Evolutionary conservation across 805 yeast species (phyloP).

Genomic region (Suhomyces sp.): DNA sequence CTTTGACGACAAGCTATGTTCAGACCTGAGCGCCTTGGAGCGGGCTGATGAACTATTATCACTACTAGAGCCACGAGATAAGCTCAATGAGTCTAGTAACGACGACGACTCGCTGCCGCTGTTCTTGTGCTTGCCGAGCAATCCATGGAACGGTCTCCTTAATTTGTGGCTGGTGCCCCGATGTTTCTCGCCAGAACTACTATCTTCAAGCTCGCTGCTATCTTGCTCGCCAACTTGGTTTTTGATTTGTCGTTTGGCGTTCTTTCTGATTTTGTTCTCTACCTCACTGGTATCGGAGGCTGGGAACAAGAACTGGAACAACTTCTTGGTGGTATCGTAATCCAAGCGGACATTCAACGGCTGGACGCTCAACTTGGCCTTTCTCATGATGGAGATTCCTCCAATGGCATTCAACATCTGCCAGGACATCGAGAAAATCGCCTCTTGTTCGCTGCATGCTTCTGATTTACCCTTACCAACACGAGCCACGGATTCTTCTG

Average conservation of each 20-base stretch:
- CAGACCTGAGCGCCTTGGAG: not conserved
- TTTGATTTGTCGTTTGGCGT: not conserved
- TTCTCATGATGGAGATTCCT: constrained; percentile 78
- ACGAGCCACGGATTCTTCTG: not conserved
- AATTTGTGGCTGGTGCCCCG: not conserved
- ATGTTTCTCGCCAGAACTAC: not conserved
- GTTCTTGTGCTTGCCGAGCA: not conserved
- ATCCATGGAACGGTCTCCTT: not conserved
- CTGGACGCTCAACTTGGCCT: constrained; percentile 54
- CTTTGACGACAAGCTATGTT: not conserved
- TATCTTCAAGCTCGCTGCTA: not conserved
- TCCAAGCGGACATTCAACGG: constrained; percentile 77
- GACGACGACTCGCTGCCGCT: not conserved
- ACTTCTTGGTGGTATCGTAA: constrained; percentile 58
- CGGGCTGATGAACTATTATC: not conserved
- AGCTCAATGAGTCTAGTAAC: not conserved
- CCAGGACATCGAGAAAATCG: constrained; percentile 51
- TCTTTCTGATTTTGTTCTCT: not conserved
- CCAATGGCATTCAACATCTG: constrained; percentile 83
- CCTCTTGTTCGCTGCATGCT: constrained; percentile 9
- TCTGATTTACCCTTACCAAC: constrained; percentile 10
- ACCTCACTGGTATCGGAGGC: constrained; percentile 27
- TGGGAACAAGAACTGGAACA: constrained; percentile 74
- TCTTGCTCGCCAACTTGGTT: not conserved
- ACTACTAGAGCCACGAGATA: not conserved